These are phyloP conservation scores for Daphne laureola DNA, from an alignment of 441 rosid species.

Conservation along the genomic window DNA sequence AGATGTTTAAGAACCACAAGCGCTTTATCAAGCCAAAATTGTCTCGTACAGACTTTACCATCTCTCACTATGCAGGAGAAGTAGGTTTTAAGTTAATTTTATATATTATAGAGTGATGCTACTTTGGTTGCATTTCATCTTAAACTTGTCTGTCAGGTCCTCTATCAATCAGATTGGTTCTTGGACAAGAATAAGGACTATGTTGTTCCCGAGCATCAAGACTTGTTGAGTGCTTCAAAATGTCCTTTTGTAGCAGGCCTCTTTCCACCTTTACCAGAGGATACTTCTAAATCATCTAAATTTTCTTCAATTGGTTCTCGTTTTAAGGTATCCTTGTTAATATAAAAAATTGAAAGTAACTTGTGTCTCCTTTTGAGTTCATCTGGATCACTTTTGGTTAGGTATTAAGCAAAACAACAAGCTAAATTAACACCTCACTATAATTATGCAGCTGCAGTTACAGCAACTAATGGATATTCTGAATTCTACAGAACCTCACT, in stretches of 20 bases:
- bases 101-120: not conserved
- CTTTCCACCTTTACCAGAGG: conserved; percentile 89
- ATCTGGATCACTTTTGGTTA: no score
- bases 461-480: conserved; percentile 85
- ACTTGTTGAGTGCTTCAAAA: conserved; percentile 65
- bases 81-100: conserved; percentile 25
- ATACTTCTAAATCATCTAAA: conserved; percentile 86
- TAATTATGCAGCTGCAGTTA: conserved; percentile 70
- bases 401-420: no score
- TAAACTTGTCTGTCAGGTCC: conserved; percentile 48
- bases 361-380: no score
- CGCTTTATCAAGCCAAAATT: conserved; percentile 92
- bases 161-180: conserved; percentile 87
- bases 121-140: conserved; percentile 7
- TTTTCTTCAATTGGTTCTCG: conserved; percentile 97
- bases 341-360: not conserved
- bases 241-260: conserved; percentile 90
- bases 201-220: conserved; percentile 95
- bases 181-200: conserved; percentile 99
- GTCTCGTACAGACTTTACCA: conserved; percentile 89
- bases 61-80: conserved; percentile 97
- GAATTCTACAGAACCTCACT: conserved; percentile 95
- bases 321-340: conserved; percentile 56
- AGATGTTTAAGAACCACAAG: conserved; percentile 85
- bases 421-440: no score